Conservation (phyloP, 257 asterid species). For the Cordia subcordata region DNA sequence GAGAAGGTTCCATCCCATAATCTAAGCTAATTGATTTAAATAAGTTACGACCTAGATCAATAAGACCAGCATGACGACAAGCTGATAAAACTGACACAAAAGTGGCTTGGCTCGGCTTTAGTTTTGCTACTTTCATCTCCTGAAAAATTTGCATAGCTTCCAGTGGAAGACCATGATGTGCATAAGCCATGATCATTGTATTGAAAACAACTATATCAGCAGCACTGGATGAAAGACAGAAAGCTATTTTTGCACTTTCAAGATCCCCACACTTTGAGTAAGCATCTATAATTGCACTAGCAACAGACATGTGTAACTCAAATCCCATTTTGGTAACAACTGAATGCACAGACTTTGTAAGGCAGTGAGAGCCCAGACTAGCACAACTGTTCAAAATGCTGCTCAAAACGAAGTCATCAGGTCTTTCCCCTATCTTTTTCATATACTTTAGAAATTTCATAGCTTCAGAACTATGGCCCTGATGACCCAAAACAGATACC, state of each 20-base stretch:
- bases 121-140: slow-evolving; percentile 3
- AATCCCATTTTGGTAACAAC: slow-evolving; percentile 12
- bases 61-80: slow-evolving; percentile 16
- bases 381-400: slow-evolving; percentile 12
- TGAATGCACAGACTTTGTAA: slow-evolving; percentile 14
- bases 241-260: slow-evolving; percentile 7
- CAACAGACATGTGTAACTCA: slow-evolving; percentile 5
- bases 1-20: slow-evolving; percentile 15
- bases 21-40: slow-evolving; percentile 14
- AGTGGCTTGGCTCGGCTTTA: slow-evolving; percentile 16
- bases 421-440: slow-evolving; percentile 3
- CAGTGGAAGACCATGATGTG: slow-evolving; percentile 15
- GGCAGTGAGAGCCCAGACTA: slow-evolving; percentile 6
- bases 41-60: slow-evolving; percentile 10
- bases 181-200: slow-evolving; percentile 19
- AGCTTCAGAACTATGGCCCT: slow-evolving; percentile 8
- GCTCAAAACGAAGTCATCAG: slow-evolving; percentile 15
- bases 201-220: slow-evolving; percentile 17
- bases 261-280: slow-evolving; percentile 19
- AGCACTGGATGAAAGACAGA: slow-evolving; percentile 1
- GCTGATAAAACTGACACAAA: slow-evolving; percentile 18
- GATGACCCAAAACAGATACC: slow-evolving; percentile 7
- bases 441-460: slow-evolving; percentile 5
- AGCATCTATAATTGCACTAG: slow-evolving; percentile 16
- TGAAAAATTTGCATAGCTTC: slow-evolving; percentile 16